Percentiles rank a stretch among this genome's conserved stretches.
phyloP scores from a whole-genome alignment of 495 filamentous ascomycete species.

The Evansstolkia leycettana region DNA sequence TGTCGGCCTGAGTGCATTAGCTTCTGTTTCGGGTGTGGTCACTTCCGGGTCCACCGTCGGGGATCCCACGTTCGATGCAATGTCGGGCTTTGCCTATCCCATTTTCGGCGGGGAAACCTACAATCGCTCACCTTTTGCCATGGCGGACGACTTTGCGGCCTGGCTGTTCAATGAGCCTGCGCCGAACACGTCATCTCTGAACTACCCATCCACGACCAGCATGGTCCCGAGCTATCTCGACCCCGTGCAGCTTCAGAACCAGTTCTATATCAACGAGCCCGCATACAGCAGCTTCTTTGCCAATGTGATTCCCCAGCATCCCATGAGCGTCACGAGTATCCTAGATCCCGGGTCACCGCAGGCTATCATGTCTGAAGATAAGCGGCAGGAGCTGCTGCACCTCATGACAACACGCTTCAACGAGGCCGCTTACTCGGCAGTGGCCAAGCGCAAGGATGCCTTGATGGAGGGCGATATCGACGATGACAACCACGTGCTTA shows the following conservation, averaged over 20 bases:
- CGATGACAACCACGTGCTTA: slow-evolving; percentile 65
- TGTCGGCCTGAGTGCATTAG: slow-evolving; percentile 10
- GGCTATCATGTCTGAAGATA: slow-evolving; percentile 74
- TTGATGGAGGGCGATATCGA: slow-evolving; percentile 69
- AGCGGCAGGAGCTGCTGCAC: slow-evolving; percentile 71
- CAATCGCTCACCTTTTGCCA: slow-evolving; percentile 75
- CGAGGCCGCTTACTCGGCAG: slow-evolving; percentile 63
- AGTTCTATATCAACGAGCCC: slow-evolving; percentile 30
- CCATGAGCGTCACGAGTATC: slow-evolving; percentile 86
- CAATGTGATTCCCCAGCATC: slow-evolving; percentile 44
- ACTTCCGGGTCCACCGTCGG: slow-evolving; percentile 23
- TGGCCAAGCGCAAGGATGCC: slow-evolving; percentile 62
- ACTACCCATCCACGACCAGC: not conserved
- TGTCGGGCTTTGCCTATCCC: slow-evolving; percentile 60
- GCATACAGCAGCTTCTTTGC: slow-evolving; percentile 22
- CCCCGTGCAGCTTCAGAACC: slow-evolving; percentile 28
- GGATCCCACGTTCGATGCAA: slow-evolving; percentile 45
- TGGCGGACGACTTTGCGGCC: slow-evolving; percentile 85
- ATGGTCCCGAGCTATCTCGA: slow-evolving; percentile 34
- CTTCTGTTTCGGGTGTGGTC: slow-evolving; percentile 21
- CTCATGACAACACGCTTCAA: slow-evolving; percentile 75
- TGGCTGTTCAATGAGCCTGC: slow-evolving; percentile 70
- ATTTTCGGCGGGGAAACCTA: slow-evolving; percentile 74
- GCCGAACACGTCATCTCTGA: not conserved
- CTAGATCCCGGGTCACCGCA: slow-evolving; percentile 74